phyloP scores from a whole-genome alignment of 495 filamentous ascomycete species.

The Tuber borchii region DNA sequence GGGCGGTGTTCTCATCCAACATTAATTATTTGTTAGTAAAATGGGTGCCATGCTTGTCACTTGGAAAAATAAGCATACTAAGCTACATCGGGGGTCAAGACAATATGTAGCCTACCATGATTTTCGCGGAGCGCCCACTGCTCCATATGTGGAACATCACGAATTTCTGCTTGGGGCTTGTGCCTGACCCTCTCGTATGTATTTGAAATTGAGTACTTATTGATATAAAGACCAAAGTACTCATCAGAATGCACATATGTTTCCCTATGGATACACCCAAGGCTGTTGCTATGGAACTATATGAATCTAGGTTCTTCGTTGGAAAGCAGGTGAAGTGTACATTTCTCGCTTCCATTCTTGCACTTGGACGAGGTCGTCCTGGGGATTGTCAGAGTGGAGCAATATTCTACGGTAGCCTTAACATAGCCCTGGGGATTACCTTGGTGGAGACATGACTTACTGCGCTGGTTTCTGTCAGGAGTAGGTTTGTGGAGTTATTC shows the following conservation, averaged over 20 bases:
- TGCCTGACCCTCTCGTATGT: neutral
- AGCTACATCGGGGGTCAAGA: neutral
- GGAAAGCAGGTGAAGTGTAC: constrained; percentile 6
- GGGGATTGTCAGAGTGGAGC: fast-evolving
- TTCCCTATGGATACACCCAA: constrained; percentile 1
- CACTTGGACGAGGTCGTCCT: neutral
- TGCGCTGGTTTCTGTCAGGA: too few relatives aligned
- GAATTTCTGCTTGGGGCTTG: neutral
- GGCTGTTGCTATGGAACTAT: constrained; percentile 12
- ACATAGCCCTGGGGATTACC: neutral
- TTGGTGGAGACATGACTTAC: neutral
- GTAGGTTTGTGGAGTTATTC: too few relatives aligned
- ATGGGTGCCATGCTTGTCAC: too few relatives aligned
- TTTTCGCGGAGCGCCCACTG: constrained; percentile 7
- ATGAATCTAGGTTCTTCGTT: constrained; percentile 22
- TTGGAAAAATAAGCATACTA: too few relatives aligned
- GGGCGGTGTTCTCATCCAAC: too few relatives aligned
- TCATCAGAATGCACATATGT: constrained; percentile 11
- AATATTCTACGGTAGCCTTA: neutral
- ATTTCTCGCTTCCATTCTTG: neutral
- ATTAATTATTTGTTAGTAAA: too few relatives aligned
- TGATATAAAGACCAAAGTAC: constrained; percentile 1
- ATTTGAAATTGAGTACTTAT: neutral
- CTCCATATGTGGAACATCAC: neutral
- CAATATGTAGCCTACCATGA: neutral